Evolutionary conservation across 148 eudicot genomes (phyloP).

Genomic region (Polygonum aviculare): DNA sequence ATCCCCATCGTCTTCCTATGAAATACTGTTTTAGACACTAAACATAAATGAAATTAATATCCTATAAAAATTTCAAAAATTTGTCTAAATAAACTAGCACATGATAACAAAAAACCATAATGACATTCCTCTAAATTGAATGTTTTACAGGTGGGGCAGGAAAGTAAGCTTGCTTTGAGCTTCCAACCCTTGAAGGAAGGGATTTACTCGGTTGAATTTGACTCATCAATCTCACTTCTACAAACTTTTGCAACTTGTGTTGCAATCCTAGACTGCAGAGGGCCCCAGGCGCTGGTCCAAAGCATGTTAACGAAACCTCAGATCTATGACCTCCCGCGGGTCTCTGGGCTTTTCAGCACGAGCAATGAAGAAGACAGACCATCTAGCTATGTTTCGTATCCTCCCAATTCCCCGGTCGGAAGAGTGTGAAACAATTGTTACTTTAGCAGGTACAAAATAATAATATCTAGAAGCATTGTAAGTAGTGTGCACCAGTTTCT

Average conservation of each 20-base stretch:
- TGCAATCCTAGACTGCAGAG: constrained; percentile 43
- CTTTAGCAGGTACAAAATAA: not conserved
- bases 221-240: constrained; percentile 49
- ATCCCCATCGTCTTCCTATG: no score
- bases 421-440: constrained; percentile 24
- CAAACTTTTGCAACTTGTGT: constrained; percentile 74
- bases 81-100: no score
- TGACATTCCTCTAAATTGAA: constrained; percentile 8
- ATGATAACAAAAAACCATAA: no score
- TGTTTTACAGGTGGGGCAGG: constrained; percentile 39
- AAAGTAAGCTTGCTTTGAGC: constrained; percentile 35
- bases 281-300: constrained; percentile 14
- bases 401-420: constrained; percentile 48
- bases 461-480: not conserved
- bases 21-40: no score
- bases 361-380: constrained; percentile 8
- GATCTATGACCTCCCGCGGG: no score
- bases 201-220: constrained; percentile 58
- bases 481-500: not conserved
- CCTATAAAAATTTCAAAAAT: no score
- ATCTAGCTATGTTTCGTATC: constrained; percentile 28
- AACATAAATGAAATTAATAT: no score
- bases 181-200: constrained; percentile 53
- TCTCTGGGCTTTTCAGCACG: constrained; percentile 13
- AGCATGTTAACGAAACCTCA: no score